These are phyloP conservation scores for Globisporangium paroecandrum DNA, from an alignment of 352 stramenopile genomes.

Conservation along the genomic window DNA sequence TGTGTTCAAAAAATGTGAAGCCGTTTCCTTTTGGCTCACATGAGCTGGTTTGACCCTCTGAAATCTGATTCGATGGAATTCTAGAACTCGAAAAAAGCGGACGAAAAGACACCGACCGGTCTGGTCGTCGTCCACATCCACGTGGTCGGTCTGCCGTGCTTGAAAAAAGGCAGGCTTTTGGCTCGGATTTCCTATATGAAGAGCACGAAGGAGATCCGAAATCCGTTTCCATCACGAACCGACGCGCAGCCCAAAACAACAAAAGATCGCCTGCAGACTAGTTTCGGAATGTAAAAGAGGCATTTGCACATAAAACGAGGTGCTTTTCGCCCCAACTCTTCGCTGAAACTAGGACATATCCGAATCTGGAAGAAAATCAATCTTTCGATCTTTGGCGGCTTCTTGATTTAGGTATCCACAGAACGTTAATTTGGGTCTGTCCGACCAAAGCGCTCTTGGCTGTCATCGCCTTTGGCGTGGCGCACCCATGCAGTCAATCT, in stretches of 20 bases:
- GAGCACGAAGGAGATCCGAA: not conserved
- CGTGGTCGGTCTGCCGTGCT: not conserved
- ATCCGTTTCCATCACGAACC: not conserved
- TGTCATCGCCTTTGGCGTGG: not conserved
- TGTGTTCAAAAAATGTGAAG: not conserved
- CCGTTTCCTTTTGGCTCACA: not conserved
- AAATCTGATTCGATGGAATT: not conserved
- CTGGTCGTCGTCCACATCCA: not conserved
- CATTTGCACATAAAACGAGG: not conserved
- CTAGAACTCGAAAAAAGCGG: slow-evolving; percentile 5
- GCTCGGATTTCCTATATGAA: not conserved
- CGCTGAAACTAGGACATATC: not conserved
- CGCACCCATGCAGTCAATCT: not conserved
- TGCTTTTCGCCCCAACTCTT: not conserved
- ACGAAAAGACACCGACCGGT: not conserved
- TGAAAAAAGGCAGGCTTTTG: not conserved
- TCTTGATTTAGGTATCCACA: not conserved
- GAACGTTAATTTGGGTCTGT: not conserved
- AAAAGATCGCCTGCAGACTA: not conserved
- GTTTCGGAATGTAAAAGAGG: not conserved
- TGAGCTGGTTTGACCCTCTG: not conserved
- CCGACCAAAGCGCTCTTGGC: not conserved
- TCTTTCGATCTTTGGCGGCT: not conserved
- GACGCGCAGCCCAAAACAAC: not conserved
- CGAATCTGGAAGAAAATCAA: not conserved